These are phyloP conservation scores for Miamiensis avidus DNA, from an alignment of 169 alveolate genomes.

Conservation along the genomic window DNA sequence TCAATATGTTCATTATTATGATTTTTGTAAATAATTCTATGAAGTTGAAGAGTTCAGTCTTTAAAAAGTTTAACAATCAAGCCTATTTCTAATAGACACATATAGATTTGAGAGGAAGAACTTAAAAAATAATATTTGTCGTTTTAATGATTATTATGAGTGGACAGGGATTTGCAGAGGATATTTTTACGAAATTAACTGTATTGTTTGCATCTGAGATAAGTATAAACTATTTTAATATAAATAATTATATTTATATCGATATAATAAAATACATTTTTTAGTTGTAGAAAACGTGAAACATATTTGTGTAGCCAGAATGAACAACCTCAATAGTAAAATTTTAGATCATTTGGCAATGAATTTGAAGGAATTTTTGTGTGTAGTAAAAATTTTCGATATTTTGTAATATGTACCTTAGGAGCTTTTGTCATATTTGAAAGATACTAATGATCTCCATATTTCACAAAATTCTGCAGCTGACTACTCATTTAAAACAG, in stretches of 20 bases:
- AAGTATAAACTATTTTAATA: neutral
- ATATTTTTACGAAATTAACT: slow-evolving; percentile 10
- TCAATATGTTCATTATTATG: slow-evolving; percentile 8
- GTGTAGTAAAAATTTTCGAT: slow-evolving; percentile 6
- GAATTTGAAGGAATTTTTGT: neutral
- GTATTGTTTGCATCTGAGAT: slow-evolving; percentile 14
- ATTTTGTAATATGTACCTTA: neutral
- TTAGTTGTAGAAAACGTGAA: slow-evolving; percentile 8
- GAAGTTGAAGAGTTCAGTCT: slow-evolving; percentile 16
- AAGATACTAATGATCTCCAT: slow-evolving; percentile 1
- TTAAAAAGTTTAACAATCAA: slow-evolving; percentile 7
- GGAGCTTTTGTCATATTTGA: neutral
- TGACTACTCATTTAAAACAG: neutral
- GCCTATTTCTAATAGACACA: slow-evolving; percentile 10
- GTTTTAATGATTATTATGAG: slow-evolving; percentile 5
- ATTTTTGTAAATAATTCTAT: slow-evolving; percentile 17
- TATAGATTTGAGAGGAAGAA: slow-evolving; percentile 1
- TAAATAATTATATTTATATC: too few species aligned
- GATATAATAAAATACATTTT: too few species aligned
- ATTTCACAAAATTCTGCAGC: neutral
- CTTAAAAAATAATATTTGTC: neutral
- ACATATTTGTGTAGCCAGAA: neutral
- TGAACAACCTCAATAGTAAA: slow-evolving; percentile 1
- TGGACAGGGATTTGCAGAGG: slow-evolving; percentile 10
- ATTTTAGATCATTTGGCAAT: neutral